Conservation (phyloP, 192 early-diverging fungal species). For the Piromyces finnis region DNA sequence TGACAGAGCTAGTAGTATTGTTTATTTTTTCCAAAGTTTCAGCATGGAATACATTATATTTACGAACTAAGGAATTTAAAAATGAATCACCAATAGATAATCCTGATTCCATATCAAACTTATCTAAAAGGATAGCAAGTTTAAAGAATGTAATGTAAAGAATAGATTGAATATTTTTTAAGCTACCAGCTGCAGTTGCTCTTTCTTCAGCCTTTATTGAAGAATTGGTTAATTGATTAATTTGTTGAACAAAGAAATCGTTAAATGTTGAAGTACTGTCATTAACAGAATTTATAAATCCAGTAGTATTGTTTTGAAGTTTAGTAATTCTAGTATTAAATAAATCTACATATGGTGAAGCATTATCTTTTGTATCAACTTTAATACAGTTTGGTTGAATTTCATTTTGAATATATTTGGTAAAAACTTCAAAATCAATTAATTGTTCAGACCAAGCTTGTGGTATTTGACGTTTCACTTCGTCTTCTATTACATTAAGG, state of each 20-base stretch:
- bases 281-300: neutral
- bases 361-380: neutral
- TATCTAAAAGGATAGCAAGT: neutral
- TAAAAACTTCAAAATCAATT: neutral
- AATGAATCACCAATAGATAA: neutral
- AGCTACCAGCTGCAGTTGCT: neutral
- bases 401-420: neutral
- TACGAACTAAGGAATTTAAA: neutral
- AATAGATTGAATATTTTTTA: neutral
- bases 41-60: neutral
- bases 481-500: neutral
- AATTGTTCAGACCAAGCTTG: neutral
- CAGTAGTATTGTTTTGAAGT: neutral
- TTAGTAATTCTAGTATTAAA: neutral
- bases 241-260: neutral
- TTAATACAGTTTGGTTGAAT: neutral
- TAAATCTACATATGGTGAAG: neutral
- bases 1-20: neutral
- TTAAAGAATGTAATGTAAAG: neutral
- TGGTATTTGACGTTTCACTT: neutral
- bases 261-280: neutral
- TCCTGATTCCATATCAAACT: neutral
- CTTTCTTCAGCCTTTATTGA: neutral
- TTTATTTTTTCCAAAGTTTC: neutral
- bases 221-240: neutral